Base-by-base conservation (phyloP, 495 filamentous ascomycete species). In the Usnea hakonensis region DNA sequence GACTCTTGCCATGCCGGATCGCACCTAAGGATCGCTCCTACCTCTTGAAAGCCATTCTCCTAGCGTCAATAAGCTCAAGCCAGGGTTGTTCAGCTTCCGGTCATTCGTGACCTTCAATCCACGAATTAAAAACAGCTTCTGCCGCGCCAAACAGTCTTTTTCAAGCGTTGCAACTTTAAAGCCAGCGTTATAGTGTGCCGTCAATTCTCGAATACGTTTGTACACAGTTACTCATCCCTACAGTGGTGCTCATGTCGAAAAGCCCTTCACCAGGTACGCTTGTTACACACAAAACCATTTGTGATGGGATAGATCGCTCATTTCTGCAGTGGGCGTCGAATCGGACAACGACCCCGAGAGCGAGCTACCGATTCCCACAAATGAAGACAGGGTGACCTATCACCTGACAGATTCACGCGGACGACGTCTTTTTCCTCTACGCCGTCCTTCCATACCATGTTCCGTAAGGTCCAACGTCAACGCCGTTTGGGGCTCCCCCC, bases 341-440 rank as follows among this genome's bases (percentile, higher is more conserved):
- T 17, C 50, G 32, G 30, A 13, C 19, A 16, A 16, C 35, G 21
- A 55, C 8, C 23, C 33, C 1, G 37, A n/a, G n/a, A 41, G 26
- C 36, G 37, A 37, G 37, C 50, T 21, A 21, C 10, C 23, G 7
- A 52, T 36, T 5, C 28, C 37, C 17, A 23, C 38, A 23, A 44
- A 32, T 19, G 53, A 13, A 10, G 16, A 61, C 21, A 38, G 10
- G 32, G 37, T 21, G 32, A 37, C 23, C 28, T 55, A 23, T 37
- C 28, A 54, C 26, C 48, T 35, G 14, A 13, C 21, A 10, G n/a
- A 11, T 30, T 36, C 59, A 13, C n/a, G 37, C 33, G 46, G 48
- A 55, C 59, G 59, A 61, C 59, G 59, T 21, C 28, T 61, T 7
- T 61, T 61, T 17, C 59, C 59, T 10, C 43, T 17, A 16, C 59